Percentiles rank a stretch among this genome's conserved stretches.
Evolutionary conservation across 352 stramenopile species (phyloP).

Genomic region (Vaucheria bursata): DNA sequence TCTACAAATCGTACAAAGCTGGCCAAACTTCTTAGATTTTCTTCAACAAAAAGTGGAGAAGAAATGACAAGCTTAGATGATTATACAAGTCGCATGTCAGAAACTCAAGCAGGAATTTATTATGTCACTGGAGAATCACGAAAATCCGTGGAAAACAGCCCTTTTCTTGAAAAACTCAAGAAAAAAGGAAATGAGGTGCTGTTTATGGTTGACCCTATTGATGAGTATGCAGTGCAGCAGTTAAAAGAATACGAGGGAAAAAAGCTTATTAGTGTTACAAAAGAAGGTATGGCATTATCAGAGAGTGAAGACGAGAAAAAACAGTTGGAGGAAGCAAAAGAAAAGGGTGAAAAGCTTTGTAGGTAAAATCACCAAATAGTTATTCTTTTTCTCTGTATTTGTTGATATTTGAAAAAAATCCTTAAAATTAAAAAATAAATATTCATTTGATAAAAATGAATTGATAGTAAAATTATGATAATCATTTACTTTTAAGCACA

Average conservation of each 20-base stretch:
- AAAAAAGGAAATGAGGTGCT: constrained; percentile 59
- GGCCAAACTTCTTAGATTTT: constrained; percentile 55
- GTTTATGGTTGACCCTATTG: constrained; percentile 62
- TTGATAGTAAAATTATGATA: too few relatives aligned
- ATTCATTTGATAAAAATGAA: too few relatives aligned
- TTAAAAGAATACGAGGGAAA: constrained; percentile 57
- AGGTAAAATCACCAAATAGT: too few relatives aligned
- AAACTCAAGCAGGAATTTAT: constrained; percentile 63
- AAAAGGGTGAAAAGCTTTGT: constrained; percentile 93
- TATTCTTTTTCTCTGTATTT: too few relatives aligned
- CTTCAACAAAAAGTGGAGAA: constrained; percentile 49
- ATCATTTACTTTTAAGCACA: too few relatives aligned
- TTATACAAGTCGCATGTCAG: constrained; percentile 60
- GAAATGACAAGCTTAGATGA: constrained; percentile 56
- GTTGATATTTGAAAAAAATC: too few relatives aligned
- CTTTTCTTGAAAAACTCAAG: constrained; percentile 60
- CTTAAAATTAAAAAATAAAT: too few relatives aligned
- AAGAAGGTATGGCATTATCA: constrained; percentile 90
- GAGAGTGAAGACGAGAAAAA: constrained; percentile 83
- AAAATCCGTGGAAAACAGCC: constrained; percentile 43
- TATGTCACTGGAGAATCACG: constrained; percentile 63
- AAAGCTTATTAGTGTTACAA: constrained; percentile 85
- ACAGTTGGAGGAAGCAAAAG: constrained; percentile 83
- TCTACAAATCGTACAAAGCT: constrained; percentile 60
- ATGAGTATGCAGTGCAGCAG: constrained; percentile 64